phyloP scores from a whole-genome alignment of 2,329 filamentous ascomycete genomes.

The Zasmidium cellare region DNA sequence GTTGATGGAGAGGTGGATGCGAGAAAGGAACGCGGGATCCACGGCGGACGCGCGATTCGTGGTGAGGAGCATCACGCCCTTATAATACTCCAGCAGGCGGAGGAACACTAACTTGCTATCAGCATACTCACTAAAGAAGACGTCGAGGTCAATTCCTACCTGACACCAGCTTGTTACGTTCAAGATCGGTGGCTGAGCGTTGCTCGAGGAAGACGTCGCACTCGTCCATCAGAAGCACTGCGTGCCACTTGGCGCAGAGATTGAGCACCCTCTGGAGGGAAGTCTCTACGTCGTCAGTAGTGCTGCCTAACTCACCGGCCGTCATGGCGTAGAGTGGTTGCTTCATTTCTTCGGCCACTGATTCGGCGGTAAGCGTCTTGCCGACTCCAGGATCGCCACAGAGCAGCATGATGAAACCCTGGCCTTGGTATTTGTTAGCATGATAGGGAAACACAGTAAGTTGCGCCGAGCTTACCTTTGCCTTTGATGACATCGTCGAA shows the following conservation, averaged over 20 bases:
- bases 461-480: conserved; percentile 24
- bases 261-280: conserved; percentile 34
- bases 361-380: conserved; percentile 33
- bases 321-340: conserved; percentile 42
- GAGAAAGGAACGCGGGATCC: conserved; percentile 37
- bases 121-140: background rate
- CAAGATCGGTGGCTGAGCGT: conserved; percentile 36
- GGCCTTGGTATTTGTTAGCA: background rate
- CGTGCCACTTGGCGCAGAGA: conserved; percentile 54
- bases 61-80: conserved; percentile 34
- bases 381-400: conserved; percentile 38
- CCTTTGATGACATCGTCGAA: conserved; percentile 37
- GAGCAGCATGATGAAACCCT: conserved; percentile 38
- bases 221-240: conserved; percentile 59
- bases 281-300: conserved; percentile 14
- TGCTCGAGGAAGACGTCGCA: conserved; percentile 62
- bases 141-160: background rate
- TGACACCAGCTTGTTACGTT: conserved; percentile 40
- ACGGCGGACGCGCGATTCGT: conserved; percentile 38
- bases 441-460: too few relatives aligned
- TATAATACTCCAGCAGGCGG: conserved; percentile 39
- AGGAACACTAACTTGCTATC: conserved; percentile 35
- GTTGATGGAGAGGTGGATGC: conserved; percentile 35
- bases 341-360: conserved; percentile 34
- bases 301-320: conserved; percentile 19